Evolutionary conservation across 331 rosid species (phyloP).

Genomic region (Spiraea crenata): DNA sequence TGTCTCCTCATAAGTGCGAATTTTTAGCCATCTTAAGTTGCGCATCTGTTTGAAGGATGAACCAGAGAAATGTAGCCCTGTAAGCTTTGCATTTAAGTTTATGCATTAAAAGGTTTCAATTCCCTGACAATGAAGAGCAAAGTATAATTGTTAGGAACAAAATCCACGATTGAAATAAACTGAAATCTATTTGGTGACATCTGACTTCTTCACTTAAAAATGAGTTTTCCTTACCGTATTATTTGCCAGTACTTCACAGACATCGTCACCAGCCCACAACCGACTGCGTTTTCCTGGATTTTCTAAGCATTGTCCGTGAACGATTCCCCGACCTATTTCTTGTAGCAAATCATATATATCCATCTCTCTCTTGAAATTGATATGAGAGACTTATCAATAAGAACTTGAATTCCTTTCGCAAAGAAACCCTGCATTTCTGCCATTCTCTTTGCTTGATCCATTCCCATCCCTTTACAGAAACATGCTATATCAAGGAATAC

Average conservation of each 20-base stretch:
- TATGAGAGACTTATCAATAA: not conserved
- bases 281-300: not conserved
- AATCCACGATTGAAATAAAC: not conserved
- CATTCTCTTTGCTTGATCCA: too few species aligned
- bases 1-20: too few species aligned
- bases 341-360: not conserved
- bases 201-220: too few species aligned
- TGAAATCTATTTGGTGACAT: too few species aligned
- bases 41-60: too few species aligned
- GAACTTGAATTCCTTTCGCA: not conserved
- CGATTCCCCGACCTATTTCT: not conserved
- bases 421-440: not conserved
- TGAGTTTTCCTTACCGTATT: not conserved
- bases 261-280: not conserved
- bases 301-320: not conserved
- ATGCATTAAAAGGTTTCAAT: not conserved
- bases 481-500: too few species aligned
- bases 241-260: not conserved
- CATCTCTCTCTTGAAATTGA: too few species aligned
- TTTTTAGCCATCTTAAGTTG: too few species aligned
- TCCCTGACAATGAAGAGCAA: conserved; percentile 2
- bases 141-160: not conserved
- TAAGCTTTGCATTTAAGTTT: too few species aligned
- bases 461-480: too few species aligned
- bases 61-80: too few species aligned